These are phyloP conservation scores for Xylaria acuta DNA, from an alignment of 495 filamentous ascomycete genomes.

Conservation along the genomic window DNA sequence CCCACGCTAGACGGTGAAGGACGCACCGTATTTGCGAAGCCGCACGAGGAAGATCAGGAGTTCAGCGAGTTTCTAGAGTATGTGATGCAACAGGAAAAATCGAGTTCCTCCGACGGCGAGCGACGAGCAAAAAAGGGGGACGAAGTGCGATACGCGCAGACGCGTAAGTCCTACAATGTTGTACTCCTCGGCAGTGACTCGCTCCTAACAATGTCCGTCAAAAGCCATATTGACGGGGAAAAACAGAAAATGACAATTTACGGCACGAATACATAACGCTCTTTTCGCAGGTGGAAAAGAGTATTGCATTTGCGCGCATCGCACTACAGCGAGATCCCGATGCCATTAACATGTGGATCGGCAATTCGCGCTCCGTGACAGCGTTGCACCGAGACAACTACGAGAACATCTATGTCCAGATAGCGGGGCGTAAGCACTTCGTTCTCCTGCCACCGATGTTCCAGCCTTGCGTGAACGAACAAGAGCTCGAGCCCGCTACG, in stretches of 20 bases:
- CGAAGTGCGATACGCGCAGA: slow-evolving; percentile 63
- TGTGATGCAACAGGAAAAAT: slow-evolving; percentile 48
- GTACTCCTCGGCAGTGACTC: neutral
- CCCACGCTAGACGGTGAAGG: slow-evolving; percentile 50
- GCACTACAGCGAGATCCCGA: slow-evolving; percentile 67
- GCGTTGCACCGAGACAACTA: slow-evolving; percentile 80
- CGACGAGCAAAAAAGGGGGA: slow-evolving; percentile 2
- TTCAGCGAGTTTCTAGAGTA: slow-evolving; percentile 56
- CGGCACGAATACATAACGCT: slow-evolving; percentile 68
- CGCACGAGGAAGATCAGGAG: slow-evolving; percentile 57
- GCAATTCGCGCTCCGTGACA: slow-evolving; percentile 67
- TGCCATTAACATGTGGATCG: slow-evolving; percentile 82
- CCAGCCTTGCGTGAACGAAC: slow-evolving; percentile 67
- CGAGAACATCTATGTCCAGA: slow-evolving; percentile 80
- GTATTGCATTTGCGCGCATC: slow-evolving; percentile 70
- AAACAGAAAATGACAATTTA: slow-evolving; percentile 74
- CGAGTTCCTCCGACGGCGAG: neutral
- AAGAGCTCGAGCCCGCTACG: slow-evolving; percentile 52
- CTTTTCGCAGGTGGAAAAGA: slow-evolving; percentile 57
- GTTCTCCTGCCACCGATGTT: slow-evolving; percentile 70
- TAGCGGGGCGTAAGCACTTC: slow-evolving; percentile 73
- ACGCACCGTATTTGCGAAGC: slow-evolving; percentile 60
- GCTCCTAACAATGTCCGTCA: neutral
- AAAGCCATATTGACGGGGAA: slow-evolving; percentile 1
- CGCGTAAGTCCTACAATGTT: slow-evolving; percentile 34